Evolutionary conservation across 495 filamentous ascomycete genomes (phyloP).

Genomic region (Hapsidospora chrysogenum): DNA sequence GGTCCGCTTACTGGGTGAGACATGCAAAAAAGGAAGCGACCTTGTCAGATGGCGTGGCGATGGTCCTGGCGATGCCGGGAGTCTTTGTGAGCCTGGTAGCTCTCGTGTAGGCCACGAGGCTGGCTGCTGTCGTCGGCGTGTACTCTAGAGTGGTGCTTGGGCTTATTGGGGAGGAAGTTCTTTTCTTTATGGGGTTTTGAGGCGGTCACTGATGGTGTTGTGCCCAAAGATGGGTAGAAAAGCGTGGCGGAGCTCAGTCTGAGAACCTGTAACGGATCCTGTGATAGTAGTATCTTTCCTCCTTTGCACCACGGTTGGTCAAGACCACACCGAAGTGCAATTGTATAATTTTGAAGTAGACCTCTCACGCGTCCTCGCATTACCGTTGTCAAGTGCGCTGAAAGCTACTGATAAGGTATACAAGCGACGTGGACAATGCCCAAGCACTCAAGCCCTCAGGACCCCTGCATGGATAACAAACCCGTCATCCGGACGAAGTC

Average conservation of each 20-base stretch:
- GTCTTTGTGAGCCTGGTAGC: constrained; percentile 5
- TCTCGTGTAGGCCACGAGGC: neutral
- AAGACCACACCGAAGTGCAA: no score
- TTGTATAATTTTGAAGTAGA: no score
- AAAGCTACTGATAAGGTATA: no score
- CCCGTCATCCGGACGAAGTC: constrained; percentile 39
- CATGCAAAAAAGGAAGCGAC: constrained; percentile 5
- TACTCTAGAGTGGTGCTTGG: neutral
- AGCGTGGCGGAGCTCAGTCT: no score
- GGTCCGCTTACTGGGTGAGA: neutral
- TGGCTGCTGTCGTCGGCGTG: neutral
- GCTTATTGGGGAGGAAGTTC: no score
- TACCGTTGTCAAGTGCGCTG: no score
- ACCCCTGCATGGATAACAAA: constrained; percentile 54
- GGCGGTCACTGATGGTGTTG: no score
- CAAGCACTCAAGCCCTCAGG: constrained; percentile 14
- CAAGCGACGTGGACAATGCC: neutral
- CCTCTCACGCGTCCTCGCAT: no score
- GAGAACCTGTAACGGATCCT: no score
- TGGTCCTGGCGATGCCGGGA: constrained; percentile 10
- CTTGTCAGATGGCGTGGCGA: constrained; percentile 8
- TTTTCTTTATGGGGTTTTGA: neutral
- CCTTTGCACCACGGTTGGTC: no score
- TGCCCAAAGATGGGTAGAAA: no score
- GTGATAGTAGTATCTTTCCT: no score